Evolutionary conservation across 192 early-diverging fungal species (phyloP).

Genomic region (Backusella parvicylindrica): DNA sequence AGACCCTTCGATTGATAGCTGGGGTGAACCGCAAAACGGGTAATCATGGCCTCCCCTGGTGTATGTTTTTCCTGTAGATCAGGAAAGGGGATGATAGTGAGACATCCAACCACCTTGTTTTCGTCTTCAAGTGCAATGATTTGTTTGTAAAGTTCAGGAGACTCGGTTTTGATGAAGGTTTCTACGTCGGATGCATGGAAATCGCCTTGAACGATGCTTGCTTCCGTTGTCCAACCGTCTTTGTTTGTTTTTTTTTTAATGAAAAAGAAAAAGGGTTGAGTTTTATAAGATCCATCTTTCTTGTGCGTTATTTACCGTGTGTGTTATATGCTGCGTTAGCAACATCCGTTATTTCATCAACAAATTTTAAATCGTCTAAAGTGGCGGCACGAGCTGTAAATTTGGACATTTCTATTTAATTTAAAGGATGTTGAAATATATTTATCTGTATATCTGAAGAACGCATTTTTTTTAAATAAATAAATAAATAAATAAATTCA

Average conservation of each 20-base stretch:
- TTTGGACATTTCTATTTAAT: not conserved
- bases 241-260: not conserved
- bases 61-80: not conserved
- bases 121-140: not conserved
- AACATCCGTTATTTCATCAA: not conserved
- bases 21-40: not conserved
- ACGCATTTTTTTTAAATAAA: not conserved
- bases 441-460: not conserved
- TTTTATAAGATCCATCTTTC: not conserved
- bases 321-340: conserved; percentile 7
- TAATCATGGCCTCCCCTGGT: conserved; percentile 6
- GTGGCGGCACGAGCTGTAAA: not conserved
- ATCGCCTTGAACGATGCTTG: not conserved
- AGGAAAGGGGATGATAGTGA: conserved; percentile 1
- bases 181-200: not conserved
- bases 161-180: not conserved
- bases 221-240: conserved; percentile 16
- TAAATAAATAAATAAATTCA: not conserved
- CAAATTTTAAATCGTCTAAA: not conserved
- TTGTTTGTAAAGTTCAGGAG: not conserved
- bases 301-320: not conserved
- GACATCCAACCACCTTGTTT: not conserved
- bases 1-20: conserved; percentile 1
- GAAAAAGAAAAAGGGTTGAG: not conserved
- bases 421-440: not conserved